Percentiles rank a stretch among this genome's conserved stretches.
phyloP scores from a whole-genome alignment of 352 stramenopile species.

The Phytophthora hybrid region DNA sequence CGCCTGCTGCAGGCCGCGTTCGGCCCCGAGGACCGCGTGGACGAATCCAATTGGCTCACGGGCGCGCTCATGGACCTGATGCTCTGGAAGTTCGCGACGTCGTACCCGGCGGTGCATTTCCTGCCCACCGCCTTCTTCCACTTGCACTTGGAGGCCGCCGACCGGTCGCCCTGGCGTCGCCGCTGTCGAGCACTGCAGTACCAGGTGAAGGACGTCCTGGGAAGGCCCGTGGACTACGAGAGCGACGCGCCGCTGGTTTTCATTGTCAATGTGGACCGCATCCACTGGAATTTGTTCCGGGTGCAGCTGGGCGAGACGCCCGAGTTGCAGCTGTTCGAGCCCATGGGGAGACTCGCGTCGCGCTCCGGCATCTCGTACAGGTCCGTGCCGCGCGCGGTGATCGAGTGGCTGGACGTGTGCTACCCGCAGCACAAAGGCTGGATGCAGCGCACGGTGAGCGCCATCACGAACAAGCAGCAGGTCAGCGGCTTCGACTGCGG shows the following conservation, averaged over 20 bases:
- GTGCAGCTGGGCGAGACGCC: conserved; percentile 73
- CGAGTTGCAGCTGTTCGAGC: conserved; percentile 90
- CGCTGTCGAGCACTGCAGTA: conserved; percentile 5
- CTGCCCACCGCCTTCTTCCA: conserved; percentile 89
- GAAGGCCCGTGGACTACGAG: conserved; percentile 66
- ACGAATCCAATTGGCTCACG: conserved; percentile 87
- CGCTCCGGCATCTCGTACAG: conserved; percentile 73
- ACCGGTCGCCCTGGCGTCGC: conserved; percentile 24
- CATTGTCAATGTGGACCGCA: conserved; percentile 78
- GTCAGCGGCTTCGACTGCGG: conserved; percentile 92
- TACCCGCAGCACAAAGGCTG: conserved; percentile 74
- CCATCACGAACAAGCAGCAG: conserved; percentile 88
- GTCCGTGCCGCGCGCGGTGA: conserved; percentile 78
- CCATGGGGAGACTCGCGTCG: conserved; percentile 78
- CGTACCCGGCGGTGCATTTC: conserved; percentile 80
- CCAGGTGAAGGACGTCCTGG: conserved; percentile 77
- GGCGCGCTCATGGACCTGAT: conserved; percentile 87
- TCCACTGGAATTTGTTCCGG: conserved; percentile 92
- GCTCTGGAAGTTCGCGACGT: conserved; percentile 79
- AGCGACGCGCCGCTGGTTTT: conserved; percentile 77
- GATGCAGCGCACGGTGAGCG: conserved; percentile 65
- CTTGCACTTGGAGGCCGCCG: conserved; percentile 51
- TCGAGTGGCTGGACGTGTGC: conserved; percentile 87
- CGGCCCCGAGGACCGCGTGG: conserved; percentile 64
- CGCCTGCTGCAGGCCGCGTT: conserved; percentile 65